These are phyloP conservation scores for Crithidia acanthocephali DNA, from an alignment of 208 protist genomes.

Conservation along the genomic window DNA sequence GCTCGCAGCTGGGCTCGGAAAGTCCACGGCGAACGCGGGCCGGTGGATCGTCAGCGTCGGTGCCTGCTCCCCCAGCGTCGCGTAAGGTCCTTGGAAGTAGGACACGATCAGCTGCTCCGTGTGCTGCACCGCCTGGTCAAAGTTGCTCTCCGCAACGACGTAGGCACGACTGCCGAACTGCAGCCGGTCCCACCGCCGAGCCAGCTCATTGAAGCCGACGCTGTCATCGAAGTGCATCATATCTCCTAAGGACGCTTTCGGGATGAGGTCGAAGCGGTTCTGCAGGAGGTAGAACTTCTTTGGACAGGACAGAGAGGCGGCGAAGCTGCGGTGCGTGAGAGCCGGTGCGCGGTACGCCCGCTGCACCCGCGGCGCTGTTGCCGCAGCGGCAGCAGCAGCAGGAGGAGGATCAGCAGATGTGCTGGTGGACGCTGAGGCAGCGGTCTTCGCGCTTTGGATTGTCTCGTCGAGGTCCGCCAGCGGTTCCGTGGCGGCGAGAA, in stretches of 20 bases:
- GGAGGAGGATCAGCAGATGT: not conserved
- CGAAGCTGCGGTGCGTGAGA: slow-evolving; percentile 70
- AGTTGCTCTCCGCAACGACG: slow-evolving; percentile 64
- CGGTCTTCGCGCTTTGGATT: slow-evolving; percentile 24
- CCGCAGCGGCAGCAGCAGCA: not conserved
- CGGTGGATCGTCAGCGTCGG: slow-evolving; percentile 87
- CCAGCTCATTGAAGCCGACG: slow-evolving; percentile 90
- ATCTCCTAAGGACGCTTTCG: slow-evolving; percentile 72
- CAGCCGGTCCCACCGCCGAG: slow-evolving; percentile 83
- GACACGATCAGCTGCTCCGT: slow-evolving; percentile 73
- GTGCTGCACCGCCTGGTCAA: slow-evolving; percentile 68
- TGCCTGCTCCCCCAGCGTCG: slow-evolving; percentile 77
- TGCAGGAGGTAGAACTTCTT: slow-evolving; percentile 89
- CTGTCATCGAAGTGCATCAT: slow-evolving; percentile 81
- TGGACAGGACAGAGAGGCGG: slow-evolving; percentile 75
- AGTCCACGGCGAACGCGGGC: slow-evolving; percentile 74
- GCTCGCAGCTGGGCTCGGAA: slow-evolving; percentile 12
- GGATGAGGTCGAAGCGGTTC: slow-evolving; percentile 60
- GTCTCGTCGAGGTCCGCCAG: slow-evolving; percentile 76
- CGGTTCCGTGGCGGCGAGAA: slow-evolving; percentile 43
- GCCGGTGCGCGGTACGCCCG: slow-evolving; percentile 9
- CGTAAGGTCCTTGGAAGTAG: slow-evolving; percentile 84
- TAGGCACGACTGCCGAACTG: slow-evolving; percentile 88
- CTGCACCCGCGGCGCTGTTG: slow-evolving; percentile 2
- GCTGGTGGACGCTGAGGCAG: not conserved